phyloP scores from a whole-genome alignment of 2,329 filamentous ascomycete species.

The Fusarium sp. region DNA sequence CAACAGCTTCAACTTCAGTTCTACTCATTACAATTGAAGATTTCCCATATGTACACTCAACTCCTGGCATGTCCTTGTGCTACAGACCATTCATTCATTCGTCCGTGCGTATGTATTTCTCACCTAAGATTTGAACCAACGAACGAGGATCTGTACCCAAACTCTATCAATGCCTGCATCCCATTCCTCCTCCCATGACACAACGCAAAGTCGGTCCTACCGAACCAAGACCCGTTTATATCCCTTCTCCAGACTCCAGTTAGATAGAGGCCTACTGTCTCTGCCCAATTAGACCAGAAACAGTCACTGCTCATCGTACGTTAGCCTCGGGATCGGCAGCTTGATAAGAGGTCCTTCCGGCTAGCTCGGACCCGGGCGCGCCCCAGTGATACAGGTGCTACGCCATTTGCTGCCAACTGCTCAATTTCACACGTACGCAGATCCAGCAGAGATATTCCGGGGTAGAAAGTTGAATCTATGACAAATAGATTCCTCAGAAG shows the following conservation, averaged over 20 bases:
- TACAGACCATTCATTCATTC: background rate
- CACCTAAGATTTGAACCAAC: background rate
- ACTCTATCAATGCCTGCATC: conserved; percentile 12
- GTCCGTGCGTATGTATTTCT: background rate
- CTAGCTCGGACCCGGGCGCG: conserved; percentile 13
- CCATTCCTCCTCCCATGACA: conserved; percentile 1
- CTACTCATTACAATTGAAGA: background rate
- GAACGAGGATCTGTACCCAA: background rate
- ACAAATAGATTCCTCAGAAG: conserved; percentile 28
- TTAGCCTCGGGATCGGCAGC: conserved; percentile 13
- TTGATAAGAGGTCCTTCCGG: conserved; percentile 24
- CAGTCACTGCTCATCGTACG: background rate
- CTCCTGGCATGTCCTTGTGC: background rate
- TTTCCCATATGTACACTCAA: too few species aligned
- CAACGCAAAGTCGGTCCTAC: background rate
- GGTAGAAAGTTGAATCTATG: conserved; percentile 26
- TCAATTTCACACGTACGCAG: background rate
- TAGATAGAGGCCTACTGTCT: conserved; percentile 1
- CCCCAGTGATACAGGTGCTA: background rate
- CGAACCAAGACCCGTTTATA: background rate
- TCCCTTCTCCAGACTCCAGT: background rate
- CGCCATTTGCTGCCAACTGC: conserved; percentile 4
- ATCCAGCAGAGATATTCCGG: conserved; percentile 20
- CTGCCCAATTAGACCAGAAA: background rate
- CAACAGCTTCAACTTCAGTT: background rate